Evolutionary conservation across 768 basidiomycete genomes (phyloP), one percentile per base, ranked within the genome.

Genomic region (Tephrocybe sp.): DNA sequence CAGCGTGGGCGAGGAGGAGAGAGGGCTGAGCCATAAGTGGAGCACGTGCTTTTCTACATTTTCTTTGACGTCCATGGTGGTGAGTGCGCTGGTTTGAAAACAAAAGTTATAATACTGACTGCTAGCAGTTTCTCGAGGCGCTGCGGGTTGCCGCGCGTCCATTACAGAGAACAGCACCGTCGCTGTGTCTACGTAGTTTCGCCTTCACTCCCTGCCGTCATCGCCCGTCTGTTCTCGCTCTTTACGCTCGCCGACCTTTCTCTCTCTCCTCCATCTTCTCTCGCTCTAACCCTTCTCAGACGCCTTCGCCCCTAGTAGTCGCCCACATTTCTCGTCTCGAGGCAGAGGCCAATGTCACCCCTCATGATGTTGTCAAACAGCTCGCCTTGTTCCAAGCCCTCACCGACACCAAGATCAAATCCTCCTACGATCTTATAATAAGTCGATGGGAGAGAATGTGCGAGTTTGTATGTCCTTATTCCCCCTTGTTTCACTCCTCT

Each of bases 401-500:
- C 24, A 58, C 79, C 18, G 79, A 80, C 0, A 86, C 86, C 0
- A 79, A 82, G 43, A 70, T 86, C 27, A 82, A 79, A 48, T 76
- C 83, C 11, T 89, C 82, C 0, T 85, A 85, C 64, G 84, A 90
- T 51, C 70, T 87, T 19, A 69, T 92, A 48, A 81, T 90, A 49
- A 82, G 72, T 60, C 80, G 89, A 47, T 93, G 91, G 90, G 90
- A 93, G 63, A 76, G 84, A 56, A 83, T 86, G 78, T 80, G 80
- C 59, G 87, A 92, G 77, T 90, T 86, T 62, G 91, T 92, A 69
- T 58, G 88, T 82, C 44, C 30, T 9, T 12, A 9, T 38, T 8
- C n/a, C n/a, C n/a, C n/a, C n/a, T 34, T 15, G 11, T 41, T 43
- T 19, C 4, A 13, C 30, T 27, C 25, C 24, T 41, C 16, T 25